These are phyloP conservation scores for Tulasnella sp. DNA, from an alignment of 768 basidiomycete genomes.

Conservation along the genomic window DNA sequence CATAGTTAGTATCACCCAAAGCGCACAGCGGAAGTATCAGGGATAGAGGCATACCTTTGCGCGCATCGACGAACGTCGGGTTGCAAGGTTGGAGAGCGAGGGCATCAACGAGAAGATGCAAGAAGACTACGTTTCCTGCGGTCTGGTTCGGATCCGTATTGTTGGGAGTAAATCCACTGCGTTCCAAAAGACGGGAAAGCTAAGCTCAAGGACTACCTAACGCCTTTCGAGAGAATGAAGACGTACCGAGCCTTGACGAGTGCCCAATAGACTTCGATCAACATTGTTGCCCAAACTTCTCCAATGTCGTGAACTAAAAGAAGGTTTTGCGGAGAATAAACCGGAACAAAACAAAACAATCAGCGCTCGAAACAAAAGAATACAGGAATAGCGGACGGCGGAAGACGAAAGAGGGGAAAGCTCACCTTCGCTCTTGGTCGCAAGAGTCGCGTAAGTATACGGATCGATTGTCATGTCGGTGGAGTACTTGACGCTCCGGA, in stretches of 20 bases:
- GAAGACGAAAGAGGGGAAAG: constrained; percentile 39
- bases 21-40: not conserved
- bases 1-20: not conserved
- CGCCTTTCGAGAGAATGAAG: not conserved
- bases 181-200: not conserved
- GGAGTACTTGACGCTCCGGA: constrained; percentile 58
- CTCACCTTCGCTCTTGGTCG: constrained; percentile 39
- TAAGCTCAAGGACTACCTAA: not conserved
- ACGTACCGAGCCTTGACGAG: constrained; percentile 30
- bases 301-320: constrained; percentile 47
- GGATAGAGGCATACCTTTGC: constrained; percentile 42
- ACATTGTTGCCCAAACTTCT: constrained; percentile 52
- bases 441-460: constrained; percentile 42
- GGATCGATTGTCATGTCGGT: constrained; percentile 48
- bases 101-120: constrained; percentile 51
- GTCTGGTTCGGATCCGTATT: not conserved
- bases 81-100: constrained; percentile 48
- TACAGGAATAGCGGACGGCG: constrained; percentile 37
- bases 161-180: constrained; percentile 15
- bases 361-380: too few species aligned
- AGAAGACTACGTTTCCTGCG: constrained; percentile 49
- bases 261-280: constrained; percentile 38
- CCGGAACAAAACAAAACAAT: not conserved
- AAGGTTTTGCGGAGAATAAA: not conserved
- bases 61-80: constrained; percentile 46